These are phyloP conservation scores for Trametes pubescens DNA, from an alignment of 1,284 basidiomycete species.

Conservation along the genomic window DNA sequence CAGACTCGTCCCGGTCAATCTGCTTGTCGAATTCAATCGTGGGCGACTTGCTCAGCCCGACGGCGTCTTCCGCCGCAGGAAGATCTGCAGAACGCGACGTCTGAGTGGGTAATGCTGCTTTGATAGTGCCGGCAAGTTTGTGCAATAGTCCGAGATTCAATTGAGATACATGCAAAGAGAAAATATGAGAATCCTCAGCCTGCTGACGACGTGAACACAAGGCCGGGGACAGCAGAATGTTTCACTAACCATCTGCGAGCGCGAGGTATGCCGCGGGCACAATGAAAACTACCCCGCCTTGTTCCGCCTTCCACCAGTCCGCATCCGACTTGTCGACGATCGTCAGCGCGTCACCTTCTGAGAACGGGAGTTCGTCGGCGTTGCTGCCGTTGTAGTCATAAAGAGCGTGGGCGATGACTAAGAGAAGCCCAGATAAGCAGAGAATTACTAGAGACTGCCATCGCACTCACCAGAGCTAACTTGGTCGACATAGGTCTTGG, in stretches of 20 bases:
- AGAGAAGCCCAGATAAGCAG: slow-evolving; percentile 25
- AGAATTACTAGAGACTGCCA: slow-evolving; percentile 33
- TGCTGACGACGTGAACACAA: slow-evolving; percentile 68
- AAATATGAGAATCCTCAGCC: slow-evolving; percentile 74
- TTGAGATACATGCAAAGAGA: slow-evolving; percentile 51
- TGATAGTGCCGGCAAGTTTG: slow-evolving; percentile 26
- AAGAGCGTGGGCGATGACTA: slow-evolving; percentile 77
- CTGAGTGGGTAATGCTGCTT: slow-evolving; percentile 19
- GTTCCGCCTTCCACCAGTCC: slow-evolving; percentile 96
- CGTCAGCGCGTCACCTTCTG: slow-evolving; percentile 77
- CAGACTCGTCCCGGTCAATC: slow-evolving; percentile 15
- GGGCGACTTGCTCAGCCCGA: neutral
- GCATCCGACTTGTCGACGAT: slow-evolving; percentile 84
- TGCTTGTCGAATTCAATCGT: neutral
- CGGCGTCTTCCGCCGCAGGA: neutral
- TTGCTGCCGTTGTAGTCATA: slow-evolving; percentile 79
- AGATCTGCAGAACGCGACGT: slow-evolving; percentile 2
- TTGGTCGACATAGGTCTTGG: slow-evolving; percentile 86
- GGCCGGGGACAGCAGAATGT: slow-evolving; percentile 55
- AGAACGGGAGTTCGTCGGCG: slow-evolving; percentile 84
- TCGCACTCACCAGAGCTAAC: slow-evolving; percentile 66
- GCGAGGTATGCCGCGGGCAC: slow-evolving; percentile 92
- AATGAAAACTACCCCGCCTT: slow-evolving; percentile 82
- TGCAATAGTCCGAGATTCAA: slow-evolving; percentile 40
- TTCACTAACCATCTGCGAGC: slow-evolving; percentile 84